Conservation (phyloP, 495 filamentous ascomycete species). For the Copromyces sp. region DNA sequence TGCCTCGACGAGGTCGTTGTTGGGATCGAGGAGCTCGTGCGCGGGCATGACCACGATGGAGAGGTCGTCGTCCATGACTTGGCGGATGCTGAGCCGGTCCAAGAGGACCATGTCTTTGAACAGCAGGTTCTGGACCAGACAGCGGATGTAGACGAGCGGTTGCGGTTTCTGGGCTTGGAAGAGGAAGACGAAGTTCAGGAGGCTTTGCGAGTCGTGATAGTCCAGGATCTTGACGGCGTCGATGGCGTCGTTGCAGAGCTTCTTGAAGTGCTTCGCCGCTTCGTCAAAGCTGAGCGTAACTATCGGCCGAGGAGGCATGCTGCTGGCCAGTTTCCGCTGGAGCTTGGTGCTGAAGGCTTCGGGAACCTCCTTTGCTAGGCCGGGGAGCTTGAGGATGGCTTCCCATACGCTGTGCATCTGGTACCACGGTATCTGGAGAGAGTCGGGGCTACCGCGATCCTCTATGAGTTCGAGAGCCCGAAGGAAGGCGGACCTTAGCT, state of each 20-base stretch:
- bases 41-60: slow-evolving; percentile 63
- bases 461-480: slow-evolving; percentile 35
- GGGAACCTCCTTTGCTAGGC: slow-evolving; percentile 54
- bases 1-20: slow-evolving; percentile 60
- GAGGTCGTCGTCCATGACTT: slow-evolving; percentile 72
- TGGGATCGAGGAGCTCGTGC: slow-evolving; percentile 57
- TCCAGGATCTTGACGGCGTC: slow-evolving; percentile 60
- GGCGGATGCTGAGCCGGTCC: slow-evolving; percentile 54
- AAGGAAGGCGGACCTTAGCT: slow-evolving; percentile 56
- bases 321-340: slow-evolving; percentile 81
- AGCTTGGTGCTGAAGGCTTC: slow-evolving; percentile 83
- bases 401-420: slow-evolving; percentile 37
- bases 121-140: slow-evolving; percentile 66
- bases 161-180: slow-evolving; percentile 73
- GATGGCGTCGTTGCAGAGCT: slow-evolving; percentile 61
- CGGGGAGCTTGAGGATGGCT: slow-evolving; percentile 43
- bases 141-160: slow-evolving; percentile 74
- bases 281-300: slow-evolving; percentile 63
- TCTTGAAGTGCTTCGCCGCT: slow-evolving; percentile 58
- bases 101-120: slow-evolving; percentile 59
- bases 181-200: slow-evolving; percentile 57
- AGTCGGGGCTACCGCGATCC: slow-evolving; percentile 28
- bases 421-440: slow-evolving; percentile 36
- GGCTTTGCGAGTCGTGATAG: slow-evolving; percentile 56
- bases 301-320: slow-evolving; percentile 84